These are phyloP conservation scores for Anisodus acutangulus DNA, from an alignment of 257 asterid genomes.

Conservation along the genomic window DNA sequence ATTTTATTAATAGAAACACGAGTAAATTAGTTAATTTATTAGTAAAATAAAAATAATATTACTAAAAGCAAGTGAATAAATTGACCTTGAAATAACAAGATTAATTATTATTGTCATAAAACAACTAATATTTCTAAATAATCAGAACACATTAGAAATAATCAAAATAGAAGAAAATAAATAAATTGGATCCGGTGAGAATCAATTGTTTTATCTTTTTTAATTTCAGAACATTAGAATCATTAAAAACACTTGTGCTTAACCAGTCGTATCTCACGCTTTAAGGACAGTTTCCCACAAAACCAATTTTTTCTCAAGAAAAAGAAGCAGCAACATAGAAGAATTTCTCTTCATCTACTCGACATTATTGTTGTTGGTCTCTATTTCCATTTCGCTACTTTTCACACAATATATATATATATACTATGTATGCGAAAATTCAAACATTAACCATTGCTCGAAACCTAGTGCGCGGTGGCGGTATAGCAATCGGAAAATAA, in stretches of 20 bases:
- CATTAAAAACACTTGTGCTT: too few relatives aligned
- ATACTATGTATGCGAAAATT: slow-evolving; percentile 13
- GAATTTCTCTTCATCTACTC: neutral
- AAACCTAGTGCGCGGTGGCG: slow-evolving; percentile 20
- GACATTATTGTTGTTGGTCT: neutral
- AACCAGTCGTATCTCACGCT: neutral
- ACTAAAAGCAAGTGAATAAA: too few relatives aligned
- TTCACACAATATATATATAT: neutral
- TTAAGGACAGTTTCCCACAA: neutral
- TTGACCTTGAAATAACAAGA: too few relatives aligned
- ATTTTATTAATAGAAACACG: too few relatives aligned
- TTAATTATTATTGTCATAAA: too few relatives aligned
- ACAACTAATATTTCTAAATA: too few relatives aligned
- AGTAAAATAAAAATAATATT: too few relatives aligned
- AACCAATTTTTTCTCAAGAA: neutral
- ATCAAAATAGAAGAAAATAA: neutral
- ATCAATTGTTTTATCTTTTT: too few relatives aligned
- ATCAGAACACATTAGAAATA: neutral
- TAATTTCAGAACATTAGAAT: too few relatives aligned
- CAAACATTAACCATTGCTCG: slow-evolving; percentile 6
- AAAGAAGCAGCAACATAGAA: neutral
- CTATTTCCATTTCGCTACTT: neutral
- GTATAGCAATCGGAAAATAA: neutral
- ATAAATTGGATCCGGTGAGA: too few relatives aligned
- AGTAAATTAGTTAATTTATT: too few relatives aligned